A percentile compares a stretch with the other conserved stretches of the same genome.
These are phyloP conservation scores for Selaginella tamariscina DNA, from an alignment of 75 land plant species.

Conservation along the genomic window DNA sequence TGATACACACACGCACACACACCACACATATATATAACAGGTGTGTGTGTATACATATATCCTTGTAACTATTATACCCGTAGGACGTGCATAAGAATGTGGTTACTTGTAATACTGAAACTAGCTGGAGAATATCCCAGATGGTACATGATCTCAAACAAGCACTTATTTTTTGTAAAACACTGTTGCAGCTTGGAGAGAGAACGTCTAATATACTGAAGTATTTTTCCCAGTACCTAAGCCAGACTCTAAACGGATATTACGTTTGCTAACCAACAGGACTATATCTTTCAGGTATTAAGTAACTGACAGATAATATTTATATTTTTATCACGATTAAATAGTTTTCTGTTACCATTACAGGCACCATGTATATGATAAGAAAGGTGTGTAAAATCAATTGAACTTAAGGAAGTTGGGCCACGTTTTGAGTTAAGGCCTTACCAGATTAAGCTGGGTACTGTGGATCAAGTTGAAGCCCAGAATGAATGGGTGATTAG, in stretches of 20 bases:
- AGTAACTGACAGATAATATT: constrained; percentile 54
- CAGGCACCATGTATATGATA: constrained; percentile 97
- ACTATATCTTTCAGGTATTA: constrained; percentile 93
- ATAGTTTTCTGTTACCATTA: background rate
- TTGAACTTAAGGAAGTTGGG: constrained; percentile 86
- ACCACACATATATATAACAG: too few relatives aligned
- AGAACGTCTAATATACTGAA: constrained; percentile 89
- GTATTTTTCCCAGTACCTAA: constrained; percentile 96
- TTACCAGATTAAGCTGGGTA: constrained; percentile 89
- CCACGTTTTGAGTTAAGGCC: constrained; percentile 88
- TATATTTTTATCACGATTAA: background rate
- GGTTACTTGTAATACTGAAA: too few relatives aligned
- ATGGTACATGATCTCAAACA: background rate
- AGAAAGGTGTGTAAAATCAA: constrained; percentile 71
- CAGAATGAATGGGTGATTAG: constrained; percentile 81
- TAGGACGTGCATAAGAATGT: too few relatives aligned
- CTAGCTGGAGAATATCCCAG: too few relatives aligned
- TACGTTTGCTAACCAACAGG: constrained; percentile 85
- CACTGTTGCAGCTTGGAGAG: constrained; percentile 51
- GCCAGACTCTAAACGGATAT: constrained; percentile 81
- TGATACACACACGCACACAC: too few relatives aligned
- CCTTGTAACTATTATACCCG: too few relatives aligned
- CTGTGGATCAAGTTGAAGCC: constrained; percentile 79
- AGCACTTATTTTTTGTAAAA: background rate
- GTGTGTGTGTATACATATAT: too few relatives aligned